Conservation (phyloP, 495 filamentous ascomycete genomes). For the Penicillium paradoxum region DNA sequence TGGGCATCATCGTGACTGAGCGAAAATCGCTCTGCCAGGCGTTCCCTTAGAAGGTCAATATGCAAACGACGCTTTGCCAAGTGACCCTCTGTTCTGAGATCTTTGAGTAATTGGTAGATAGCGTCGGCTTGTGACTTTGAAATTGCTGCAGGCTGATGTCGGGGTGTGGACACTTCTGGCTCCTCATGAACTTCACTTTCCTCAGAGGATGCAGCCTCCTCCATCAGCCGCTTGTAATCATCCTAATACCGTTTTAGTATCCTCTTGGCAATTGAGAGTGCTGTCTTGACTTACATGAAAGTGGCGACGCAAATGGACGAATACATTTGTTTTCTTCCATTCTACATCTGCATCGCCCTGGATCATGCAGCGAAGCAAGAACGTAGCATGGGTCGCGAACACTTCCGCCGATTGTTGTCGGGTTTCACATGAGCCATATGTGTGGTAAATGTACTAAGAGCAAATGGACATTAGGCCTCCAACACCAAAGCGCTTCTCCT, state of each 20-base stretch:
- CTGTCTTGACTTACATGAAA: constrained; percentile 37
- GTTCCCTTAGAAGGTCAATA: constrained; percentile 29
- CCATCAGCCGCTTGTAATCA: constrained; percentile 34
- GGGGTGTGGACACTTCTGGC: constrained; percentile 19
- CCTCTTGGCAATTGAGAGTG: neutral
- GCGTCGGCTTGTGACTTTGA: constrained; percentile 34
- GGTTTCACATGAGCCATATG: constrained; percentile 42
- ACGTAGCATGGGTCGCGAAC: constrained; percentile 50
- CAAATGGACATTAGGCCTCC: constrained; percentile 5
- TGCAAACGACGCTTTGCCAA: constrained; percentile 45
- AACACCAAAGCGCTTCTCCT: neutral
- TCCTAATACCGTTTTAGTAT: constrained; percentile 29
- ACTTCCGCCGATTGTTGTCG: constrained; percentile 45
- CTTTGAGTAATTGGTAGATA: constrained; percentile 34
- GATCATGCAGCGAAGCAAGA: constrained; percentile 56
- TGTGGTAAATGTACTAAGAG: constrained; percentile 40
- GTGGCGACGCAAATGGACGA: constrained; percentile 46
- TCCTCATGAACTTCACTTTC: constrained; percentile 24
- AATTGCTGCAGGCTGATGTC: constrained; percentile 26
- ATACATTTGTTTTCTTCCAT: constrained; percentile 53
- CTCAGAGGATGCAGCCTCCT: constrained; percentile 24
- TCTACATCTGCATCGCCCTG: constrained; percentile 49
- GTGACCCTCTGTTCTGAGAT: constrained; percentile 37
- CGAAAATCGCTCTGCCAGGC: constrained; percentile 19
- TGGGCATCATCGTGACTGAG: constrained; percentile 31